Evolutionary conservation across 179 eudicot genomes (phyloP), one percentile per base, ranked within the genome.

Genomic region (Vitellaria paradoxa): DNA sequence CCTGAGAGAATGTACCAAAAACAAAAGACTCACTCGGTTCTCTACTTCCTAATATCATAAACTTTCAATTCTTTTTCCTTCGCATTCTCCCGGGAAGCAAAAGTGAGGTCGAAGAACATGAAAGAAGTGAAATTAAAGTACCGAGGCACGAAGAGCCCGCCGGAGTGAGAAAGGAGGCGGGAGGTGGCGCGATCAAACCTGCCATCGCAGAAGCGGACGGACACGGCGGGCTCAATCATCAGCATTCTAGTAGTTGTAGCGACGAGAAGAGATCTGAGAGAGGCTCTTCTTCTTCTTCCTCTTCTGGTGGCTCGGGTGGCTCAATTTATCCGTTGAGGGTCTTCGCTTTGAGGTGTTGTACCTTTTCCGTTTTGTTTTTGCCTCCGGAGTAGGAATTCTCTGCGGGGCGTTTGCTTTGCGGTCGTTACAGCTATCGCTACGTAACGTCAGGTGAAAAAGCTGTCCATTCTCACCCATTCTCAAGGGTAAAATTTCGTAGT

Each of bases 181-280:
- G 70, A 65, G 60, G 72, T 6, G 45, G 55, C 9, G 18, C 21
- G 40, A 57, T 80, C 78, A 68, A 69, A 69, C 21, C 61, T 74
- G 80, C 83, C 81, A n/a, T 81, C 71, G 72, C 80, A 84, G 75
- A 86, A 82, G 15, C 71, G 91, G 67, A 89, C 81, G 72, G 86
- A 83, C 73, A 79, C 83, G 70, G 87, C 50, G 68, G 91, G 73
- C 79, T 87, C 88, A 53, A 86, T 73, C 63, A 85, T 73, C 86
- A 87, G 85, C 86, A 83, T 85, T 50, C 64, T 68, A 18, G 15
- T 67, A 21, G 15, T 55, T 30, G 40, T 30, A 15, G 50, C 6
- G 60, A 53, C 10, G 77, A 24, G 66, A 65, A 23, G 49, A 69
- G 46, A 76, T 73, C 75, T 47, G 78, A 46, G 62, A 74, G 56